Base-by-base conservation (phyloP, 2,329 filamentous ascomycete species). In the Pseudocercospora ulei region DNA sequence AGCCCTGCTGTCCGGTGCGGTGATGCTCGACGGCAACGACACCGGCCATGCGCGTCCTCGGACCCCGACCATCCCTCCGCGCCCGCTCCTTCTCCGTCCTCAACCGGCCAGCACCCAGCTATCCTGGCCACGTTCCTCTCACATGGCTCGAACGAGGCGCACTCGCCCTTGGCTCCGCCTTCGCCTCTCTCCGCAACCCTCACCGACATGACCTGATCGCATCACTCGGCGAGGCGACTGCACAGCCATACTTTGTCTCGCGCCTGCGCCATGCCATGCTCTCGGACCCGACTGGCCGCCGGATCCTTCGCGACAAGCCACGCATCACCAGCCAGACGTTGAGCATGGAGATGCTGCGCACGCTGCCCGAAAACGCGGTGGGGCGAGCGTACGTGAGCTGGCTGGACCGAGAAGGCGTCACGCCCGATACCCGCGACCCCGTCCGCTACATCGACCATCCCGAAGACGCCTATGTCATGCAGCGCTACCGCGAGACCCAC, bases 391-490 rank as follows among this genome's bases (percentile, higher is more conserved):
- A 96, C 64, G 82, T 79, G 5, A 72, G 70, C 37, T 98, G 90
- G 88, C 72, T 96, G n/a, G 86, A 95, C 62, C 75, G 82, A 29
- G 90, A 98, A 63, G 83, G 84, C 45, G 88, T 98, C 8, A 82
- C 82, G 5, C 90, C 90, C 1, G 90, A 98, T 62, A 94, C 88
- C 4, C 77, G 90, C 29, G 70, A 80, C 25, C 61, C 63, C 1
- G 90, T 98, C 25, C 76, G 82, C 36, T 96, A 93, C 65, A 86
- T 98, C 46, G 87, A 96, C 62, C 80, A 96, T 58, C 79, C 82
- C 53, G 90, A 98, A 64, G 93, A 87, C 60, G 90, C 90, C 22
- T 98, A 96, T 66, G 90, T 96, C 11, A 92, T 98, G 82, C 90
- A 96, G 68, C 77, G 90, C 38, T 98, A 98, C 63, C 78, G 90